Evolutionary conservation across 768 basidiomycete species (phyloP).

Genomic region (Boletus tomentosulus): DNA sequence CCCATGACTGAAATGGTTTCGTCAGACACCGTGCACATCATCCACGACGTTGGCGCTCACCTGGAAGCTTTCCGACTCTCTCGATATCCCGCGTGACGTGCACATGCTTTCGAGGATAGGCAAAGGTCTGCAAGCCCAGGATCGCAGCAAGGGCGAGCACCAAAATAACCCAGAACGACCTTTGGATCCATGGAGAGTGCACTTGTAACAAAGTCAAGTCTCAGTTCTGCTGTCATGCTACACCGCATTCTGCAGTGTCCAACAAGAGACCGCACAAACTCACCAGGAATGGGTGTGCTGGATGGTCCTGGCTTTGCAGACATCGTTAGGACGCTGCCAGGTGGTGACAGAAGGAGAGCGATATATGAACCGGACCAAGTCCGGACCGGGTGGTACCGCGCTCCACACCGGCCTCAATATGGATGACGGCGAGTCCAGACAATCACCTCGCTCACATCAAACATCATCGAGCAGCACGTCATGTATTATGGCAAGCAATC

Average conservation of each 20-base stretch:
- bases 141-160: conserved; percentile 17
- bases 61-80: conserved; percentile 35
- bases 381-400: too few relatives aligned
- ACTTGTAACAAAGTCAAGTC: background rate
- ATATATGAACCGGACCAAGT: too few relatives aligned
- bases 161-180: conserved; percentile 9
- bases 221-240: background rate
- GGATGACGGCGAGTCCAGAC: too few relatives aligned
- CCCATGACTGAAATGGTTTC: conserved; percentile 44
- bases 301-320: background rate
- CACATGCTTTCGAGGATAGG: conserved; percentile 4
- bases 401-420: too few relatives aligned
- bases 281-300: background rate
- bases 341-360: background rate
- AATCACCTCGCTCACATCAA: too few relatives aligned
- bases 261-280: background rate
- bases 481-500: too few relatives aligned
- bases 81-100: conserved; percentile 4
- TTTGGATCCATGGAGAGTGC: conserved; percentile 1
- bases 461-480: too few relatives aligned
- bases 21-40: background rate
- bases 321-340: background rate
- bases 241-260: background rate
- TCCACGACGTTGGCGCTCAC: conserved; percentile 16
- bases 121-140: conserved; percentile 17